Evolutionary conservation across 1,139 yeast genomes (phyloP).

Genomic region (Geotrichum candidum): DNA sequence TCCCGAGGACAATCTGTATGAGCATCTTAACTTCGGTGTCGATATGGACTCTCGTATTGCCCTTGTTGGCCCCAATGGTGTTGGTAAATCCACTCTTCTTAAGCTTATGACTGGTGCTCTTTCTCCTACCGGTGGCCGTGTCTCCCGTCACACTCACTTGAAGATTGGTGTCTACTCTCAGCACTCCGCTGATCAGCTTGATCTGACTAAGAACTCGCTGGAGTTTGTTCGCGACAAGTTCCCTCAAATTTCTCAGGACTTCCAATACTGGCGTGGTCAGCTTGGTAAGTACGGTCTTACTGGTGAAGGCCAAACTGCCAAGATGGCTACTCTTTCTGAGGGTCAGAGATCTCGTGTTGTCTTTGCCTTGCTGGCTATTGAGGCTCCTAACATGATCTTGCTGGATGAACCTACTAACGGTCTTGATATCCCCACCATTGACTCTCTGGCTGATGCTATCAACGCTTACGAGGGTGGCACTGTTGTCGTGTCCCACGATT

Average conservation of each 20-base stretch:
- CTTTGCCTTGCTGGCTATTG: constrained; percentile 90
- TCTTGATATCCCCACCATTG: constrained; percentile 95
- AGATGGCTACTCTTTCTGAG: constrained; percentile 97
- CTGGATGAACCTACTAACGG: constrained; percentile 99
- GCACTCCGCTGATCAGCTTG: constrained; percentile 97
- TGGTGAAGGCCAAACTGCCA: constrained; percentile 98
- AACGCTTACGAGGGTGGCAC: constrained; percentile 95
- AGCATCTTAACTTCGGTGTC: constrained; percentile 90
- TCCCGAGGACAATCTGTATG: constrained; percentile 81
- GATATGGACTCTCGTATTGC: constrained; percentile 99
- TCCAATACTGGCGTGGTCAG: constrained; percentile 98
- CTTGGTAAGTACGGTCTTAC: constrained; percentile 97
- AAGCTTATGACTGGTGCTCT: constrained; percentile 95
- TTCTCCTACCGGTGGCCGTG: constrained; percentile 87
- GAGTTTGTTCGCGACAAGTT: constrained; percentile 96
- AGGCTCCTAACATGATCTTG: constrained; percentile 87
- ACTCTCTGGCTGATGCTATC: constrained; percentile 94
- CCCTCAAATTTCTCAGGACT: constrained; percentile 86
- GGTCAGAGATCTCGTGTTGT: constrained; percentile 99
- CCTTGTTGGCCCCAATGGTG: constrained; percentile 98
- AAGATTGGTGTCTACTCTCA: constrained; percentile 98
- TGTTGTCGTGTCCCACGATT: constrained; percentile 97
- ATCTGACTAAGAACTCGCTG: constrained; percentile 86
- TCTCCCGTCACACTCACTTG: constrained; percentile 93
- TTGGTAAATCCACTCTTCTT: constrained; percentile 93